A percentile compares a stretch with the other conserved stretches of the same genome.
Evolutionary conservation across 2,329 filamentous ascomycete genomes (phyloP).

Genomic region (Fusarium chlamydosporum): DNA sequence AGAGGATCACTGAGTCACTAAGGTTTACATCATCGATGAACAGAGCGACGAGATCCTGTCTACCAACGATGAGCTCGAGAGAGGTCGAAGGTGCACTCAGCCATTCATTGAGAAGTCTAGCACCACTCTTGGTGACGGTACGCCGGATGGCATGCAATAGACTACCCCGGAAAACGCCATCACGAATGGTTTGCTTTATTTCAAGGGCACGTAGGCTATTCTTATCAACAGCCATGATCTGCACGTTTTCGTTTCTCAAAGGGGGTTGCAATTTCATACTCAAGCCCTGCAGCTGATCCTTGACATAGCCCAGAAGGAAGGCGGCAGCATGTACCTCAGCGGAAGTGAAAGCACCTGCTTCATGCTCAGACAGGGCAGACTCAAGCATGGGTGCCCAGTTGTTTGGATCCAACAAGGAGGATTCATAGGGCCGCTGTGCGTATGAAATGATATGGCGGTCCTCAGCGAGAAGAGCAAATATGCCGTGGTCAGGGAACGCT

Average conservation of each 20-base stretch:
- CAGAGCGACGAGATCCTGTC: constrained; percentile 84
- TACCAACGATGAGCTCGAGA: constrained; percentile 79
- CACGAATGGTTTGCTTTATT: constrained; percentile 86
- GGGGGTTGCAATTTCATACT: constrained; percentile 89
- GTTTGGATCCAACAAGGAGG: constrained; percentile 64
- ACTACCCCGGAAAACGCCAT: constrained; percentile 84
- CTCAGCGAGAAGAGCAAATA: constrained; percentile 78
- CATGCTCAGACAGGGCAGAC: constrained; percentile 71
- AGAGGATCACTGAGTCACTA: constrained; percentile 75
- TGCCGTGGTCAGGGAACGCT: constrained; percentile 68
- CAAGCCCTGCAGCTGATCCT: constrained; percentile 80
- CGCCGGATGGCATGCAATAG: constrained; percentile 89
- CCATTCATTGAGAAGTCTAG: constrained; percentile 85
- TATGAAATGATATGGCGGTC: constrained; percentile 84
- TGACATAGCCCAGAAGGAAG: constrained; percentile 87
- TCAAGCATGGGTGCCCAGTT: constrained; percentile 86
- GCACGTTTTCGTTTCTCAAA: constrained; percentile 77
- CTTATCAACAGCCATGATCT: constrained; percentile 92
- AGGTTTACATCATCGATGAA: constrained; percentile 78
- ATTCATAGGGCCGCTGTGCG: constrained; percentile 68
- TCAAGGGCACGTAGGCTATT: constrained; percentile 92
- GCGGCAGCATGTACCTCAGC: constrained; percentile 83
- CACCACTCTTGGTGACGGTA: constrained; percentile 92
- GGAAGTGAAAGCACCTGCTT: constrained; percentile 70
- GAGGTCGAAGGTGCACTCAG: constrained; percentile 94